Evolutionary conservation across 2,329 filamentous ascomycete genomes (phyloP).

Genomic region (Colletotrichum filicis): DNA sequence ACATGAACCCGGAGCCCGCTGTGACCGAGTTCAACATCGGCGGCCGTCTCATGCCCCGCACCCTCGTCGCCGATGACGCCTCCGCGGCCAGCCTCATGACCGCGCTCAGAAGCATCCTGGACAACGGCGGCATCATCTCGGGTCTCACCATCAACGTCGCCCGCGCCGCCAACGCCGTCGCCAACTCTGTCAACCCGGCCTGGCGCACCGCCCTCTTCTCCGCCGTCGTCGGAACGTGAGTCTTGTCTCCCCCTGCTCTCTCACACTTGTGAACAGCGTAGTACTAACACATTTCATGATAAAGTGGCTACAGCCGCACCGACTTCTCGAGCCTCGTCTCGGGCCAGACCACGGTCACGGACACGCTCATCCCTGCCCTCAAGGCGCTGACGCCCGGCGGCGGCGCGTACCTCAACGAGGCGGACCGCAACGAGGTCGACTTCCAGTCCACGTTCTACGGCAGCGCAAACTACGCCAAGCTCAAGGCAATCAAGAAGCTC

Average conservation of each 20-base stretch:
- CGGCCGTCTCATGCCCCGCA: conserved; percentile 24
- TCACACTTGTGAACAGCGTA: no score
- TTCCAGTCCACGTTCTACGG: conserved; percentile 60
- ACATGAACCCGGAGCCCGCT: conserved; percentile 32
- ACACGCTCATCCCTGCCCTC: conserved; percentile 20
- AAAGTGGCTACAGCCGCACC: conserved; percentile 14
- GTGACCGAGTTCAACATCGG: conserved; percentile 34
- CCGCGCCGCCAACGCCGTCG: conserved; percentile 1
- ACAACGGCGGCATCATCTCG: conserved; percentile 21
- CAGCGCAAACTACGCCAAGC: conserved; percentile 50
- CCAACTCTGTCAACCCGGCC: conserved; percentile 38
- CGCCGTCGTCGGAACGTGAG: conserved; percentile 32
- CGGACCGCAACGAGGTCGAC: conserved; percentile 57
- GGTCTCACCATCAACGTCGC: conserved; percentile 28
- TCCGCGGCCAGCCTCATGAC: neutral
- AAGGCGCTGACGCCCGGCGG: conserved; percentile 46
- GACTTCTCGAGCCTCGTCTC: conserved; percentile 25
- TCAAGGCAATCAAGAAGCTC: conserved; percentile 57
- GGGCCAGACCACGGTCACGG: conserved; percentile 15
- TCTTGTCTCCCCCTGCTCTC: neutral
- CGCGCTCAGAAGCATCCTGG: conserved; percentile 3
- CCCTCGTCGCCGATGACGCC: conserved; percentile 19
- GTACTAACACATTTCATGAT: no score
- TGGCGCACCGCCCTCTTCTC: conserved; percentile 37
- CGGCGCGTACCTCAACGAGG: conserved; percentile 63